Evolutionary conservation across 768 basidiomycete genomes (phyloP), one percentile per base, ranked within the genome.

Genomic region (Mycena polygramma): DNA sequence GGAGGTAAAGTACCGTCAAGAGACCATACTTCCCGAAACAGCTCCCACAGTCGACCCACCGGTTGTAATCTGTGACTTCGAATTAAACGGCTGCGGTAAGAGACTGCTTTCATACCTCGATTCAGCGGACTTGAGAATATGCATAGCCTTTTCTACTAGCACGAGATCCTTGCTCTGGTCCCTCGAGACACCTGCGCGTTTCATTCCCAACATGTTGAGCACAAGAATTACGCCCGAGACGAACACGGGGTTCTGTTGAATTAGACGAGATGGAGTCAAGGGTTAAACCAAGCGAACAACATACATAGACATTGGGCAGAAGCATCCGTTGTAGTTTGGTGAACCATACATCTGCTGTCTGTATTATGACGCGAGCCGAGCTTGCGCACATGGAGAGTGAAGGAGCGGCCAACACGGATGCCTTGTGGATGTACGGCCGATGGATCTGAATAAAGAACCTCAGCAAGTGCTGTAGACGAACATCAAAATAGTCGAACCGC

Each of bases 311-410:
- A 17, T 22, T 24, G 35, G 71, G 67, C 6, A 57, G 41, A 13
- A 68, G 55, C 1, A 69, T 13, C 22, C 63, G 45, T 17, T 69
- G 62, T 7, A 54, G 4, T 24, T 37, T 22, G 7, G 14, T 36
- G 15, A 72, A 39, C 71, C 71, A 73, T 11, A 67, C 54, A 58
- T 87, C 83, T 52, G 83, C 75, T 26, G 88, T 81, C 57, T 85
- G 84, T 20, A 80, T 78, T 17, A 78, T 81, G 0, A 85, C 84
- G 14, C 87, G 80, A 9, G 88, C 84, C 3, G 88, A 87, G 64
- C 85, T 88, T 35, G 83, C 81, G 75, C 87, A 88, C 61, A 88
- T 88, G 0, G 73, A 64, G 14, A 73, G 66, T 5, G 72, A 73
- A 9, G 69, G 65, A 8, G 61, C 62, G 36, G 64, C 60, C 19